Conservation (phyloP, 805 yeast genomes). For the Saccharomycopsis amapae region DNA sequence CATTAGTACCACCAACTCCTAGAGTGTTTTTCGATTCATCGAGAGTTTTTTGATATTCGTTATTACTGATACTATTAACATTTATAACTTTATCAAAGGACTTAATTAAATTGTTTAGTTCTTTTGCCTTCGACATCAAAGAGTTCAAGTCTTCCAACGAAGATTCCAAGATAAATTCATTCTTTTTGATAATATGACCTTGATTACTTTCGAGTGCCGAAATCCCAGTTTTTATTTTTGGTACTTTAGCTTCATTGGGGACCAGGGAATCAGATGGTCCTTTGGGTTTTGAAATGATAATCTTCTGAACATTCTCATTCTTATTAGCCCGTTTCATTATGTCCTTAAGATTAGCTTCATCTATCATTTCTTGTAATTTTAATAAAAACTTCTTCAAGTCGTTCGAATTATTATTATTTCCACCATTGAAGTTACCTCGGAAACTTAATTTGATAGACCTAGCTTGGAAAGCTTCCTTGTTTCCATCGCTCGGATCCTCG, state of each 20-base stretch:
- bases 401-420: neutral
- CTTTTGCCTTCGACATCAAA: constrained; percentile 70
- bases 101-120: constrained; percentile 51
- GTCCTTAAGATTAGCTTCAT: constrained; percentile 5
- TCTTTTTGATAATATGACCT: constrained; percentile 46
- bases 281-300: constrained; percentile 6
- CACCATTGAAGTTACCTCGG: constrained; percentile 1
- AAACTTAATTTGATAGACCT: constrained; percentile 20
- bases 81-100: constrained; percentile 27
- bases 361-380: constrained; percentile 11
- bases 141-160: constrained; percentile 74
- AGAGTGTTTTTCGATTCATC: constrained; percentile 28
- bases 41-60: constrained; percentile 31
- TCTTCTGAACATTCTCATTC: constrained; percentile 16
- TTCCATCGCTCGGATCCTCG: constrained; percentile 11
- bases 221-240: constrained; percentile 49
- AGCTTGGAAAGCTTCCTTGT: constrained; percentile 23
- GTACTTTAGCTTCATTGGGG: neutral
- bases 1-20: constrained; percentile 23
- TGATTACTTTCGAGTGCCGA: constrained; percentile 58
- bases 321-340: neutral
- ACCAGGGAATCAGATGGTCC: neutral
- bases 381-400: constrained; percentile 12
- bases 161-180: constrained; percentile 52
- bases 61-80: constrained; percentile 22